A percentile compares a stretch with the other conserved stretches of the same genome.
These are phyloP conservation scores for Alternaria ethzedia DNA, from an alignment of 2,329 filamentous ascomycete genomes.

Conservation along the genomic window DNA sequence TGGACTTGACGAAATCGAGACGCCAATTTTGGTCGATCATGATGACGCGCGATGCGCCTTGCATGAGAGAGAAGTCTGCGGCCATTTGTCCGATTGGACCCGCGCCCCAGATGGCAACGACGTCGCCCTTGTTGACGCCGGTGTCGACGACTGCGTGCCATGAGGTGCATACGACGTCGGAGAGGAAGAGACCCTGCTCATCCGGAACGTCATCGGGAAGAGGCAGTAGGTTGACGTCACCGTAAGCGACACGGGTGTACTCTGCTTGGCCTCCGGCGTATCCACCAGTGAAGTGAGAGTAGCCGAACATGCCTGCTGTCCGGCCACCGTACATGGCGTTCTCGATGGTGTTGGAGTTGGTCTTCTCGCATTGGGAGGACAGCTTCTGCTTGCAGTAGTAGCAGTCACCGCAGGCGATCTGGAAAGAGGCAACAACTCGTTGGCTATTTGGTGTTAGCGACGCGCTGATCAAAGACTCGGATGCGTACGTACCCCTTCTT, in stretches of 20 bases:
- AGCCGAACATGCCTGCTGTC: conserved; percentile 70
- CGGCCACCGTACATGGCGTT: conserved; percentile 80
- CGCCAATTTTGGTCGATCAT: conserved; percentile 78
- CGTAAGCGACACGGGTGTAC: conserved; percentile 81
- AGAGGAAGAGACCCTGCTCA: conserved; percentile 82
- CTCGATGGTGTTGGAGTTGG: conserved; percentile 73
- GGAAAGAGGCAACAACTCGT: conserved; percentile 83
- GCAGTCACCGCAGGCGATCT: conserved; percentile 75
- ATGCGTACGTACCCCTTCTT: conserved; percentile 47
- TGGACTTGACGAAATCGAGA: conserved; percentile 70
- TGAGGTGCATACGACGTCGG: conserved; percentile 78
- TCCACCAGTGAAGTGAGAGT: conserved; percentile 77
- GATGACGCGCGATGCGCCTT: conserved; percentile 77
- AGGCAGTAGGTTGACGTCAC: conserved; percentile 79
- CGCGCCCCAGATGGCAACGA: conserved; percentile 85
- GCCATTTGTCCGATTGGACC: conserved; percentile 85
- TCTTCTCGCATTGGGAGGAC: conserved; percentile 80
- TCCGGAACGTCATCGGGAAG: conserved; percentile 82
- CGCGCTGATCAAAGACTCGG: neutral
- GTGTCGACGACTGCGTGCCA: conserved; percentile 87
- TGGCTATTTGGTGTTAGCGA: conserved; percentile 43
- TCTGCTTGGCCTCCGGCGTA: conserved; percentile 89
- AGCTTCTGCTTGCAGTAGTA: conserved; percentile 80
- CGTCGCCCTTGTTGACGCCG: conserved; percentile 75
- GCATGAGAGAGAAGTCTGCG: conserved; percentile 69